phyloP scores from a whole-genome alignment of 169 alveolate genomes.

The Plasmodium cynomolgi region DNA sequence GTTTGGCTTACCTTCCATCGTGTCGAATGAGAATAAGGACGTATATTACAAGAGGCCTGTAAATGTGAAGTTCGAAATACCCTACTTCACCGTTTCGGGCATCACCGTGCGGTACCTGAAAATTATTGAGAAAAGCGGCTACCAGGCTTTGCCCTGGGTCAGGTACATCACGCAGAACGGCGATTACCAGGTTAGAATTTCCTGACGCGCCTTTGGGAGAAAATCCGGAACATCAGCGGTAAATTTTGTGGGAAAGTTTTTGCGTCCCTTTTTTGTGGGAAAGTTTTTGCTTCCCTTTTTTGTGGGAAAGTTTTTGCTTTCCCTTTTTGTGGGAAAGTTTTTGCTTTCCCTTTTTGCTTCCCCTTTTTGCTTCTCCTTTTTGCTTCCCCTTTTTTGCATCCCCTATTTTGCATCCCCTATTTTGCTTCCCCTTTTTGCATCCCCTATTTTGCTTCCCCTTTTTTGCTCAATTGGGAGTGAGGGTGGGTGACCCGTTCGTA shows the following conservation, averaged over 20 bases:
- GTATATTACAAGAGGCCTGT: slow-evolving; percentile 95
- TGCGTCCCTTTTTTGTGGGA: not conserved
- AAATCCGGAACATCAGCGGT: not conserved
- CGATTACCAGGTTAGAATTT: slow-evolving; percentile 98
- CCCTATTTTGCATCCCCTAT: too few species aligned
- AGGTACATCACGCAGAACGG: slow-evolving; percentile 99
- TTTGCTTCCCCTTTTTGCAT: not conserved
- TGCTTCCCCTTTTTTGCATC: too few species aligned
- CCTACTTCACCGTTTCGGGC: slow-evolving; percentile 99
- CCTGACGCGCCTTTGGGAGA: slow-evolving; percentile 65
- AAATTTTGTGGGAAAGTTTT: not conserved
- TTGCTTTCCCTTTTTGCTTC: too few species aligned
- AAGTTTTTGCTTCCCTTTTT: too few species aligned
- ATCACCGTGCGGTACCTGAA: slow-evolving; percentile 97
- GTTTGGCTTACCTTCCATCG: slow-evolving; percentile 97
- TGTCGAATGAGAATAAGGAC: slow-evolving; percentile 91
- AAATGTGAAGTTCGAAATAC: slow-evolving; percentile 98
- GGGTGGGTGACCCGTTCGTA: not conserved
- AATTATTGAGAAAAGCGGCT: slow-evolving; percentile 97
- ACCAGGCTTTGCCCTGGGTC: slow-evolving; percentile 99
- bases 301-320: not conserved
- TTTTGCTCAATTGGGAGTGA: not conserved
- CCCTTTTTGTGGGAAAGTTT: not conserved
- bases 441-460: not conserved
- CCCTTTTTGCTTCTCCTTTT: too few species aligned